phyloP scores from a whole-genome alignment of 257 asterid species.

The Penstemon davidsonii region DNA sequence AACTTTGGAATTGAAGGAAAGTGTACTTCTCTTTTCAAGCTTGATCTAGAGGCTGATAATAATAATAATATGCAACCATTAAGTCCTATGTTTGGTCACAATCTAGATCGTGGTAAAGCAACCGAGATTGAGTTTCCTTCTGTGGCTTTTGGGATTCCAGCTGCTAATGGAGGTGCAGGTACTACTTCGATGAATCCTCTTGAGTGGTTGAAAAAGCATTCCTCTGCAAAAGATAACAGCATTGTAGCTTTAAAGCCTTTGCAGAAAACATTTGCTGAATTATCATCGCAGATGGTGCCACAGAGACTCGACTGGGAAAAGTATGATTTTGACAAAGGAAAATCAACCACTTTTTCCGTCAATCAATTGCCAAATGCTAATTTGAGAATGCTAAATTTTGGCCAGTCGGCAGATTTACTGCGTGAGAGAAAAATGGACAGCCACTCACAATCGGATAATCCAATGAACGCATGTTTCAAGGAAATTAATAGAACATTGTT shows the following conservation, averaged over 20 bases:
- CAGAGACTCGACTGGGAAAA: constrained; percentile 17
- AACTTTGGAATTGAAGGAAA: constrained; percentile 31
- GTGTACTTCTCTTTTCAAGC: constrained; percentile 23
- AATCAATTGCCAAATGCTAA: constrained; percentile 27
- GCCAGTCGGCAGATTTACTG: constrained; percentile 27
- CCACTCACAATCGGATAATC: constrained; percentile 24
- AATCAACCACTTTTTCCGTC: constrained; percentile 20
- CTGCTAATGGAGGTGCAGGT: constrained; percentile 21
- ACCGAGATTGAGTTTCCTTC: constrained; percentile 25
- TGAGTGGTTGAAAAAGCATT: constrained; percentile 32
- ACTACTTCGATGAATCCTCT: constrained; percentile 30
- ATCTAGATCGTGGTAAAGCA: constrained; percentile 20
- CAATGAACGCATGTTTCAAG: constrained; percentile 25
- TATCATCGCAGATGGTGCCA: constrained; percentile 36
- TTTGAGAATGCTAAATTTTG: constrained; percentile 25
- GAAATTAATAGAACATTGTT: constrained; percentile 28
- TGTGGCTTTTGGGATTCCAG: constrained; percentile 10
- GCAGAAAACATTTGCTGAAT: constrained; percentile 31
- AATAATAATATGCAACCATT: constrained; percentile 20
- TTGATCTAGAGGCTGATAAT: constrained; percentile 20
- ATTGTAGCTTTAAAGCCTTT: constrained; percentile 30
- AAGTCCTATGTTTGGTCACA: constrained; percentile 17
- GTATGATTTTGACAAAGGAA: constrained; percentile 36
- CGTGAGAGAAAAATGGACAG: constrained; percentile 25
- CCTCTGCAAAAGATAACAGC: constrained; percentile 31